A percentile compares a stretch with the other conserved stretches of the same genome.
These are phyloP conservation scores for Galeopsis tetrahit DNA, from an alignment of 257 asterid genomes.

Conservation along the genomic window DNA sequence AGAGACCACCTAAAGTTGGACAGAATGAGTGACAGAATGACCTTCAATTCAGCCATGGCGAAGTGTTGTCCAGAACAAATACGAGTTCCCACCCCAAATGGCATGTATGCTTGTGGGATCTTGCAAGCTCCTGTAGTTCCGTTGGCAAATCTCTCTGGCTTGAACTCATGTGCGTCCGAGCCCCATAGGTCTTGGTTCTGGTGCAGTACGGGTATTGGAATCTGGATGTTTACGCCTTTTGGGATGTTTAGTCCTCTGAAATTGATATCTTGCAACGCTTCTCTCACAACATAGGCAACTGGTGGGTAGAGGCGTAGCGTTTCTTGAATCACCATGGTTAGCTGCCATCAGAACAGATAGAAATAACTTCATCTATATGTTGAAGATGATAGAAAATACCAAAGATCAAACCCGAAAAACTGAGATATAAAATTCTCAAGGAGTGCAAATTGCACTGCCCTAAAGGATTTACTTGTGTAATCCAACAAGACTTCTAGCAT, in stretches of 20 bases:
- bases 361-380: not conserved
- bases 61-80: slow-evolving; percentile 68
- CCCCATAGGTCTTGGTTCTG: slow-evolving; percentile 61
- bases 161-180: slow-evolving; percentile 49
- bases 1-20: slow-evolving; percentile 60
- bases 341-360: slow-evolving; percentile 44
- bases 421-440: too few relatives aligned
- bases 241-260: slow-evolving; percentile 56
- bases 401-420: too few relatives aligned
- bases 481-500: too few relatives aligned
- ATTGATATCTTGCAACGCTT: slow-evolving; percentile 63
- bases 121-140: slow-evolving; percentile 68
- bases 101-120: slow-evolving; percentile 72
- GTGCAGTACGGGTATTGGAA: slow-evolving; percentile 60
- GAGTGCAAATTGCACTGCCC: too few relatives aligned
- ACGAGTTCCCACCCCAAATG: slow-evolving; percentile 69
- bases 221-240: slow-evolving; percentile 61
- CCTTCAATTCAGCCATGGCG: slow-evolving; percentile 79
- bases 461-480: too few relatives aligned
- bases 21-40: slow-evolving; percentile 58
- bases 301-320: slow-evolving; percentile 78
- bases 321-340: slow-evolving; percentile 66
- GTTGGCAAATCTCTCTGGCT: slow-evolving; percentile 66
- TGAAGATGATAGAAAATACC: too few relatives aligned
- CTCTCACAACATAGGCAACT: slow-evolving; percentile 60